Base-by-base conservation (phyloP, 1,284 basidiomycete genomes). In the Ganoderma boninense region DNA sequence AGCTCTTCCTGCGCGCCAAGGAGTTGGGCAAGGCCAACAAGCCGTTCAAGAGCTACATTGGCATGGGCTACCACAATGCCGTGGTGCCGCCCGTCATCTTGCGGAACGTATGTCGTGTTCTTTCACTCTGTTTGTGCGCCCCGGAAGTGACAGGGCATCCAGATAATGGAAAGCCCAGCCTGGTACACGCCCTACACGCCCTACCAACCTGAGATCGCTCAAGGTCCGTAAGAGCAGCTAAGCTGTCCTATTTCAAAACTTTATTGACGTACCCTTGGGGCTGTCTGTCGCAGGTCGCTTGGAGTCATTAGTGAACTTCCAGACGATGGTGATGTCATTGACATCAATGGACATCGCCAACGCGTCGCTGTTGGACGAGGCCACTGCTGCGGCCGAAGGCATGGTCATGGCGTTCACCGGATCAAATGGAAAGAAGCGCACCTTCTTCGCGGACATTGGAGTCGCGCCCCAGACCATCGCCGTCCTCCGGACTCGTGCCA, bases 151-250 rank as follows among this genome's bases (percentile, higher is more conserved):
- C 29, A 32, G 26, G 54, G 35, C 44, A 64, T 20, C n/a, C 72
- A 97, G 95, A 84, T 97, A 73, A 92, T 96, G 84, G 97, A 99
- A 83, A 99, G 98, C 80, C 97, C 97, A 32, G 95, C 93, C 13
- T 99, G 97, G 97, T 99, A 99, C 83, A 99, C 97, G 3, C 96
- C 95, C 64, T 99, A 99, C 82, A 98, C 97, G 2, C 97, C 97
- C 1, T 94, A 94, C 80, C 95, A 97, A 80, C 94, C 96, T 8
- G 96, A 98, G 84, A 94, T 97, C 79, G 91, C 96, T 23, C 95
- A 97, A 88, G 96, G 96, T 92, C 76, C 8, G 82, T 40, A 44
- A 62, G 26, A 46, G 10, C 2, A 18, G 5, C n/a, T 20, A 1
- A 18, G 5, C n/a, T 20, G 1, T 40, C 43, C 42, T 62, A 61